Conservation (phyloP, 176 grass and related monocot genomes). For the Urochloa ruziziensis region DNA sequence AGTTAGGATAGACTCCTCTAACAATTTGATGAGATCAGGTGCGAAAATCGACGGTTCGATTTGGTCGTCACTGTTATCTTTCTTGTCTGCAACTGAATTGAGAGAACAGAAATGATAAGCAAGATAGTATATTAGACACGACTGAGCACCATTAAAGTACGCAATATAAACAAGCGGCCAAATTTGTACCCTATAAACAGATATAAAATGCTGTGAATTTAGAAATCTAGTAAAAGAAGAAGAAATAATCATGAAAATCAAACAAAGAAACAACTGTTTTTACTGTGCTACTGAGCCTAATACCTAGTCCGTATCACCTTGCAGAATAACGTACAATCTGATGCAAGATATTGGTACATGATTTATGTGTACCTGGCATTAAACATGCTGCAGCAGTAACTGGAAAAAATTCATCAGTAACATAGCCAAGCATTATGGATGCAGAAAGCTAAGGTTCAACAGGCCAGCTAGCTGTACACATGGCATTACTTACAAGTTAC, state of each 20-base stretch:
- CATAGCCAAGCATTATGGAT: background rate
- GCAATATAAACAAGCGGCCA: background rate
- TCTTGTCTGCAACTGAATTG: conserved; percentile 54
- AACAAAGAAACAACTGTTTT: background rate
- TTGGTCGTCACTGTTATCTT: conserved; percentile 46
- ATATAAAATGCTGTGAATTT: background rate
- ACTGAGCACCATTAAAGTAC: background rate
- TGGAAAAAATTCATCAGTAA: background rate
- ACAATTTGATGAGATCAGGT: conserved; percentile 68
- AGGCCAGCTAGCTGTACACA: background rate
- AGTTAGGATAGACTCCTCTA: conserved; percentile 90
- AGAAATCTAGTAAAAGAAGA: background rate
- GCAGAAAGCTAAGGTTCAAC: background rate
- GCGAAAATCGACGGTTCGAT: conserved; percentile 54
- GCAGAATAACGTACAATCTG: background rate
- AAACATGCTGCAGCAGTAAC: background rate
- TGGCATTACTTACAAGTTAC: background rate
- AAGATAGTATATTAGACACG: background rate
- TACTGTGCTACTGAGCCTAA: background rate
- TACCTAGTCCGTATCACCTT: background rate
- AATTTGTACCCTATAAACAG: background rate
- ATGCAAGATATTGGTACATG: conserved; percentile 4
- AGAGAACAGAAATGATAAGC: conserved; percentile 4
- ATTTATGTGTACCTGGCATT: background rate
- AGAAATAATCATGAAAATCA: background rate